Evolutionary conservation across 331 rosid genomes (phyloP), one percentile per base, ranked within the genome.

Genomic region (Prunus yedoensis): DNA sequence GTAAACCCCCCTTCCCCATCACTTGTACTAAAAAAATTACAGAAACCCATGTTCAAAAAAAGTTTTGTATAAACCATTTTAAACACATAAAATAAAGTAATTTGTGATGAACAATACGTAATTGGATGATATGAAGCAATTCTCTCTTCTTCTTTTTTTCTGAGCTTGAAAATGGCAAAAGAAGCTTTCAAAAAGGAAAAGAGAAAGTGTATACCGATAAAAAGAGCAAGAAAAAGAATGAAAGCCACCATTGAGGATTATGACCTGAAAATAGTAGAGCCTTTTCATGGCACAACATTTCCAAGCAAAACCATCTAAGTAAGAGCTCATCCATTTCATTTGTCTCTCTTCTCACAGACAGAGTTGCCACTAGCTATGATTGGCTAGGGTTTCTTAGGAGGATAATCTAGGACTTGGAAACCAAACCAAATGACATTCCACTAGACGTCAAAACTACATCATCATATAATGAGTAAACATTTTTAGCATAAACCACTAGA

Each of bases 261-360:
- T 82, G 77, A 74, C 74, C 70, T 71, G 80, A 71, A 56, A 82
- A 71, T 25, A 83, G 80, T 58, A 21, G 83, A 75, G 65, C 62
- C 77, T 61, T 73, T 77, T 79, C 15, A 51, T 56, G 67, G 45
- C 25, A 71, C 68, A 67, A 56, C 52, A 50, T 38, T 54, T 25
- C 54, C 62, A 75, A 69, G 80, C 81, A 76, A 78, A 68, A 73
- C 59, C 85, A 78, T 81, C 16, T 54, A 81, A 85, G 75, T 71
- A 74, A 70, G 85, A 83, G 89, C 84, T 82, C 81, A 21, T 70
- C 67, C 62, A 77, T 86, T 79, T 76, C 17, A 9, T 72, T 41
- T 86, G 92, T 85, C 88, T 83, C 78, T 71, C 75, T 69, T 82
- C 68, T 79, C 32, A 61, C 68, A 63, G 86, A 81, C 87, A 83